Conservation (phyloP, 129 eudicot genomes). For the Dittrichia graveolens region DNA sequence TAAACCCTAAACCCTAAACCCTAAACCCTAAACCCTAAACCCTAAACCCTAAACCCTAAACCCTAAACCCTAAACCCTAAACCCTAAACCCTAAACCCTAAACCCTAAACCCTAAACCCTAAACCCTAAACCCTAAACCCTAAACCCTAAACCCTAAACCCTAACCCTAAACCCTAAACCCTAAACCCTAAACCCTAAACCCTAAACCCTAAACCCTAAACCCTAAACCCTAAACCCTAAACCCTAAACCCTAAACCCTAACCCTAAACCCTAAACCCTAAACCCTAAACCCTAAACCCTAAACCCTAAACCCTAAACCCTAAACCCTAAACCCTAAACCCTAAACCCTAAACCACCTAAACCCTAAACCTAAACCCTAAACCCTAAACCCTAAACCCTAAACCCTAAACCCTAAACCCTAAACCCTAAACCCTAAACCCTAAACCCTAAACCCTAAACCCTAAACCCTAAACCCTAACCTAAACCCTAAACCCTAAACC, state of each 20-base stretch:
- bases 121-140: conserved; percentile 9
- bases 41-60: conserved; percentile 9
- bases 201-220: conserved; percentile 15
- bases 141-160: background rate
- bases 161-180: background rate
- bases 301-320: background rate
- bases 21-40: conserved; percentile 5
- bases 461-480: conserved; percentile 20
- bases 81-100: too few relatives aligned
- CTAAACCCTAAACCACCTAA: background rate
- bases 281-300: background rate
- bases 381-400: conserved; percentile 13
- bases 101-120: conserved; percentile 9
- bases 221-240: conserved; percentile 16
- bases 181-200: conserved; percentile 11
- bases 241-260: conserved; percentile 16
- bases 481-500: background rate
- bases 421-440: too few relatives aligned
- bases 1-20: conserved; percentile 9
- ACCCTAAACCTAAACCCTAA: conserved; percentile 10
- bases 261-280: background rate
- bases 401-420: conserved; percentile 16
- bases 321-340: background rate
- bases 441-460: conserved; percentile 17
- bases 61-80: conserved; percentile 9